Percentiles rank a stretch among this genome's conserved stretches.
phyloP scores from a whole-genome alignment of 176 grass and related monocot species.

The Raddia guianensis region DNA sequence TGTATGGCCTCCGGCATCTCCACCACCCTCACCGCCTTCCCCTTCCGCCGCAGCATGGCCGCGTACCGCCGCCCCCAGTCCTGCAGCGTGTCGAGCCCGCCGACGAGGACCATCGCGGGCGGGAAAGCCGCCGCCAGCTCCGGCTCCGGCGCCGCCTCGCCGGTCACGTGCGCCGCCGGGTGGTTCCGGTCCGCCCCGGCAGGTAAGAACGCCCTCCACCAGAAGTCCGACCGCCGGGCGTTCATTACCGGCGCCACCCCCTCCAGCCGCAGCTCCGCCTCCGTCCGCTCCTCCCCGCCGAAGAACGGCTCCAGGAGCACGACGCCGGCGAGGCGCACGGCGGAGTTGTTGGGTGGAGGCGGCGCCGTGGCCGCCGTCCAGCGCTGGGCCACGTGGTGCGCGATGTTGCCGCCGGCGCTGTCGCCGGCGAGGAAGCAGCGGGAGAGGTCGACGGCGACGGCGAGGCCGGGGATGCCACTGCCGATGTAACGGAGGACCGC shows the following conservation, averaged over 20 bases:
- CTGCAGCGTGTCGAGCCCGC: conserved; percentile 49
- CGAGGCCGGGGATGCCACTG: background rate
- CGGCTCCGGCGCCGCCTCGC: background rate
- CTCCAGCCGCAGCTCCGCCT: conserved; percentile 34
- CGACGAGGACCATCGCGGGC: conserved; percentile 32
- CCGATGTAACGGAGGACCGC: conserved; percentile 39
- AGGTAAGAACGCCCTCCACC: conserved; percentile 50
- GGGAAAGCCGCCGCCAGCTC: conserved; percentile 43
- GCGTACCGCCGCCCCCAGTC: conserved; percentile 43
- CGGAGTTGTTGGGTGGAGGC: background rate
- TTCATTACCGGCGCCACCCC: conserved; percentile 29
- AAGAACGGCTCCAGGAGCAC: conserved; percentile 54
- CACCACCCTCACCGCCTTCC: conserved; percentile 31
- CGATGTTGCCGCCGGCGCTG: conserved; percentile 26
- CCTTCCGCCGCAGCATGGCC: conserved; percentile 13
- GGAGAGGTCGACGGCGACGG: background rate
- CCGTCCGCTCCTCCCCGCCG: conserved; percentile 46
- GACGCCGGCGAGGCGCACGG: conserved; percentile 46
- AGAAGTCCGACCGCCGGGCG: conserved; percentile 31
- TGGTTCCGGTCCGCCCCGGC: conserved; percentile 45
- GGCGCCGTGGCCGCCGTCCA: conserved; percentile 1
- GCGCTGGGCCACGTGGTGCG: conserved; percentile 35
- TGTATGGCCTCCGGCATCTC: conserved; percentile 47
- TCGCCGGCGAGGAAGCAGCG: conserved; percentile 8
- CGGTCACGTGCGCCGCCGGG: conserved; percentile 27